Evolutionary conservation across 495 filamentous ascomycete species (phyloP).

Genomic region (Xylaria bambusicola): DNA sequence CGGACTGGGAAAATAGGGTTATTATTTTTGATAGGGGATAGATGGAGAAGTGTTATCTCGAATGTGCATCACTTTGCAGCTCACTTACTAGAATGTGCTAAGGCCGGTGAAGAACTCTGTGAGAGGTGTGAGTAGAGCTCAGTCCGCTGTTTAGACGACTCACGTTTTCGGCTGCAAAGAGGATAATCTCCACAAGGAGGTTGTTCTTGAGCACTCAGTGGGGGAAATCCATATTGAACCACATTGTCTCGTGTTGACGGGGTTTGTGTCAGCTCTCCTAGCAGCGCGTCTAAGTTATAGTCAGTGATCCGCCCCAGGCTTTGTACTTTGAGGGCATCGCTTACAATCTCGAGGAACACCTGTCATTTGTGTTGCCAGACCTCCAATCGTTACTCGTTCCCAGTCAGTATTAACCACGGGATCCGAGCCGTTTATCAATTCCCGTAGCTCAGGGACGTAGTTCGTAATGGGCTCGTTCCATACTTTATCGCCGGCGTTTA

Average conservation of each 20-base stretch:
- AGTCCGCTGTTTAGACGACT: conserved; percentile 10
- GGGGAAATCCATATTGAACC: conserved; percentile 39
- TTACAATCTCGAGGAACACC: conserved; percentile 51
- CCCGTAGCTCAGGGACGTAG: conserved; percentile 56
- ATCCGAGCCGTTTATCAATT: conserved; percentile 33
- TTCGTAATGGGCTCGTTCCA: conserved; percentile 49
- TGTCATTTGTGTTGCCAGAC: conserved; percentile 55
- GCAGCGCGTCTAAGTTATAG: conserved; percentile 42
- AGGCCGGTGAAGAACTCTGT: conserved; percentile 45
- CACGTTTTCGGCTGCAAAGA: conserved; percentile 39
- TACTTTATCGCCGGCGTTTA: conserved; percentile 39
- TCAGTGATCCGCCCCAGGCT: neutral
- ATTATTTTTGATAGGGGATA: neutral
- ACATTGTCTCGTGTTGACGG: conserved; percentile 32
- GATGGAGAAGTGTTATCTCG: neutral
- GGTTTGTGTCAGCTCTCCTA: conserved; percentile 44
- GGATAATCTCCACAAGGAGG: conserved; percentile 47
- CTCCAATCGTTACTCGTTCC: conserved; percentile 58
- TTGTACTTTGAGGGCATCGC: neutral
- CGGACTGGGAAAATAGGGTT: conserved; percentile 20
- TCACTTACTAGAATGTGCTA: conserved; percentile 27
- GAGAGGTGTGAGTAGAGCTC: neutral
- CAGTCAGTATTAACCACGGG: conserved; percentile 45
- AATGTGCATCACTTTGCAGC: neutral
- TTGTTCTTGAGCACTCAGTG: conserved; percentile 44